Evolutionary conservation across 208 protist genomes (phyloP), one percentile per base, ranked within the genome.

Genomic region (Leishmania tarentolae): DNA sequence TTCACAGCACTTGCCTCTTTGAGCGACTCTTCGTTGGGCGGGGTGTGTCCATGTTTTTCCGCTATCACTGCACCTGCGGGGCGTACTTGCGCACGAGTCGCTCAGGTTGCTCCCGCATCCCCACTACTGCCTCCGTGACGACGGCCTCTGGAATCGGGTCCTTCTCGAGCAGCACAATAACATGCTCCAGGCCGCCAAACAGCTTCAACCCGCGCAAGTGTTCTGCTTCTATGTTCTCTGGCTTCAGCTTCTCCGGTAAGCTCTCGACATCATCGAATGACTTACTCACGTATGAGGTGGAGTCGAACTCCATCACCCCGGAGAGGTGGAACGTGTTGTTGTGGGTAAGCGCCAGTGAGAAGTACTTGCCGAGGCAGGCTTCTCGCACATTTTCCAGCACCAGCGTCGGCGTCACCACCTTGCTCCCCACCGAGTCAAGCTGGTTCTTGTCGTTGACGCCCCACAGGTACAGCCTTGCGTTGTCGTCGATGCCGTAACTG

Each of bases 371-470:
- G 40, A 94, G 75, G 57, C 84, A 86, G n/a, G 76, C 88, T 37
- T 94, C 91, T n/a, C 88, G 88, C 82, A 97, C 92, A 66, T 93
- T 85, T 83, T 91, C 85, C 21, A 94, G 69, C 44, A 92, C 89
- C 71, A 84, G 66, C 61, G 84, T 90, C 53, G 93, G 93, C 37
- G 75, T 75, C 13, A 71, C 59, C 44, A 91, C 83, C 61, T 74
- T 71, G 69, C 40, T 46, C 47, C 80, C 75, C 7, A 69, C 2
- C 75, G 80, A 42, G 19, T 90, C 91, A 11, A 96, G 85, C 79
- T 93, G 91, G 47, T 70, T 78, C 73, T 86, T 77, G 40, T 92
- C 89, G 70, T 97, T 97, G 50, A 90, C 88, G 31, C 92, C 92
- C 93, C 93, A 95, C 28, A 95, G 78, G 78, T 91, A 97, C 47